Evolutionary conservation across 352 stramenopile species (phyloP).

Genomic region (Phytopythium aichiense): DNA sequence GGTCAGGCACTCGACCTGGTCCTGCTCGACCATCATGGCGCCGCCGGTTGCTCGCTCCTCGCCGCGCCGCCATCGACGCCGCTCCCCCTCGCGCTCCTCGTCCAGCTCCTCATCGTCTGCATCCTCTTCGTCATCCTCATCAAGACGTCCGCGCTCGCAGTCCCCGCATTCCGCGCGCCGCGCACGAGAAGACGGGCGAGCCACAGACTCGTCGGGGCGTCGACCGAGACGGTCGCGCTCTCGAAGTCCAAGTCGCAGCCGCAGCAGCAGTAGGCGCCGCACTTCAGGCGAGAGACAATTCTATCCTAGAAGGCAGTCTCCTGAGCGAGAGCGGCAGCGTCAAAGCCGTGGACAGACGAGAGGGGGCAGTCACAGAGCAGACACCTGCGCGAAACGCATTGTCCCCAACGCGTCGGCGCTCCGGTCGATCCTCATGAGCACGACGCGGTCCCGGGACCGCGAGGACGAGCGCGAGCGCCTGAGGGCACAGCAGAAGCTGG

Average conservation of each 20-base stretch:
- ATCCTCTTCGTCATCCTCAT: neutral
- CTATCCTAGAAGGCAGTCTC: conserved; percentile 6
- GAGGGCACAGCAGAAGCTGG: conserved; percentile 22
- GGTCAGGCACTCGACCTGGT: no score
- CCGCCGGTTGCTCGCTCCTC: no score
- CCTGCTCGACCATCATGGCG: no score
- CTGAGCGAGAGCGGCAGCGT: neutral
- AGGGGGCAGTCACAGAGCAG: no score
- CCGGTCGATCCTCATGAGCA: conserved; percentile 18
- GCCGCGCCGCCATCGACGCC: neutral
- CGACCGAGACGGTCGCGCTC: neutral
- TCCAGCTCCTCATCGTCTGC: neutral
- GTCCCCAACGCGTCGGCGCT: conserved; percentile 18
- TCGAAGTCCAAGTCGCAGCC: conserved; percentile 11
- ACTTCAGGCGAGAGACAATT: conserved; percentile 2
- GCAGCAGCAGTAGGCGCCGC: neutral
- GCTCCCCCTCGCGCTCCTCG: neutral
- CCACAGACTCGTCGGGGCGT: neutral
- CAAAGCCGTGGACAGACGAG: neutral
- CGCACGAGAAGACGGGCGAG: neutral
- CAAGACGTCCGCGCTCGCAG: neutral
- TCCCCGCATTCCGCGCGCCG: neutral
- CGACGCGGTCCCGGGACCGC: conserved; percentile 19
- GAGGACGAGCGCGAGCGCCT: conserved; percentile 21
- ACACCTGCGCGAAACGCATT: conserved; percentile 7